These are phyloP conservation scores for Thelephora terrestris DNA, from an alignment of 1,284 basidiomycete species.

Conservation along the genomic window DNA sequence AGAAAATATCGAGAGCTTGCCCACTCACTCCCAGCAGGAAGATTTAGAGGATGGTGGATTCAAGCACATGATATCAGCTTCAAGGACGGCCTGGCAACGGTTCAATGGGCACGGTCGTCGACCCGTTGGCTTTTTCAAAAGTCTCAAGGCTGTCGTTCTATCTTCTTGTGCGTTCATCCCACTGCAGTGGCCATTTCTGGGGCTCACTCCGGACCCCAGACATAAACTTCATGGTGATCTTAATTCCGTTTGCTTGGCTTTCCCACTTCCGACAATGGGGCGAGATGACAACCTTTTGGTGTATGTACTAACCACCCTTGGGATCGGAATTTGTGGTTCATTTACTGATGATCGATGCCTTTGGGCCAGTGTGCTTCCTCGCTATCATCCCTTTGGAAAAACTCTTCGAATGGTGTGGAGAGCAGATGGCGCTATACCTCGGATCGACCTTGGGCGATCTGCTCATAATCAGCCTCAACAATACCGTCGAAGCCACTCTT, in stretches of 20 bases:
- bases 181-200: neutral
- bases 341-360: too few relatives aligned
- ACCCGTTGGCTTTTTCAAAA: conserved; percentile 35
- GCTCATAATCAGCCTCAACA: conserved; percentile 48
- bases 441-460: conserved; percentile 50
- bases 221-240: conserved; percentile 51
- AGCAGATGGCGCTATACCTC: conserved; percentile 49
- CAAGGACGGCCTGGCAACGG: conserved; percentile 27
- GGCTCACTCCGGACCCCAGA: conserved; percentile 24
- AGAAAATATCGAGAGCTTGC: too few relatives aligned
- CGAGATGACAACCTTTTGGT: conserved; percentile 14
- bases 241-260: conserved; percentile 56
- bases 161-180: conserved; percentile 40
- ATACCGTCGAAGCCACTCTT: conserved; percentile 51
- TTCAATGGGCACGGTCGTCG: conserved; percentile 41
- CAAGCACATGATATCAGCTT: neutral
- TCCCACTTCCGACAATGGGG: conserved; percentile 34
- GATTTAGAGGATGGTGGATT: too few relatives aligned
- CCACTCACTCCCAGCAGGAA: too few relatives aligned
- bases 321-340: neutral
- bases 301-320: conserved; percentile 1
- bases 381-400: conserved; percentile 48
- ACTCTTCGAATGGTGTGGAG: conserved; percentile 51
- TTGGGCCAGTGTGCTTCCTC: conserved; percentile 39
- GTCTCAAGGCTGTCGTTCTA: conserved; percentile 33